Evolutionary conservation across 2,329 filamentous ascomycete species (phyloP).

Genomic region (Aotearoamyces nothofagi): DNA sequence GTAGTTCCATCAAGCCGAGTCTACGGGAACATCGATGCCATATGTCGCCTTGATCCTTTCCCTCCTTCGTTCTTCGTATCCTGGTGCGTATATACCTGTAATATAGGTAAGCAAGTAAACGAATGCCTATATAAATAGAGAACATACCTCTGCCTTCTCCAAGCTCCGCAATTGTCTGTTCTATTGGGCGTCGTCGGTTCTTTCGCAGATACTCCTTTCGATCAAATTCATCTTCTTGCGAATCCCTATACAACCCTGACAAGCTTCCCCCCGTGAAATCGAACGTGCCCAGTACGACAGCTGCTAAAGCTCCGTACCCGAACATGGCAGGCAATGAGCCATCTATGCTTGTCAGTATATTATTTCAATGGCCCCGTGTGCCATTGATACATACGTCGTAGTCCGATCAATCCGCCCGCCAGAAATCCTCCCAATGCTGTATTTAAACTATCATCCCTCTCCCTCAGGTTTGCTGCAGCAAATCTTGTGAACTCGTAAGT

Average conservation of each 20-base stretch:
- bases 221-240: conserved; percentile 44
- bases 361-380: too few species aligned
- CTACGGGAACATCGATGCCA: conserved; percentile 51
- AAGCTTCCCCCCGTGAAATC: conserved; percentile 46
- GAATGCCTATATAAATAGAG: neutral
- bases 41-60: conserved; percentile 55
- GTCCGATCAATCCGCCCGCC: conserved; percentile 43
- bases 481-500: conserved; percentile 50
- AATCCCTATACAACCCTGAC: conserved; percentile 32
- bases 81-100: conserved; percentile 49
- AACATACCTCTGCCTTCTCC: conserved; percentile 56
- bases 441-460: conserved; percentile 53
- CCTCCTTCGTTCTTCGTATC: conserved; percentile 52
- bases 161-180: conserved; percentile 49
- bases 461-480: conserved; percentile 52
- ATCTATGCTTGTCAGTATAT: conserved; percentile 21
- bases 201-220: conserved; percentile 46
- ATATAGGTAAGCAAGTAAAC: conserved; percentile 4
- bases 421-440: conserved; percentile 49
- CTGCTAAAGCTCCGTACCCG: conserved; percentile 44
- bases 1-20: too few species aligned
- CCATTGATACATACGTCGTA: conserved; percentile 33
- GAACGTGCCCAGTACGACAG: conserved; percentile 40
- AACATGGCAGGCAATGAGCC: conserved; percentile 48
- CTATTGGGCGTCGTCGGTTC: conserved; percentile 43